Evolutionary conservation across 2,329 filamentous ascomycete genomes (phyloP), one percentile per base, ranked within the genome.

Genomic region (Neofusicoccum umdonicola): DNA sequence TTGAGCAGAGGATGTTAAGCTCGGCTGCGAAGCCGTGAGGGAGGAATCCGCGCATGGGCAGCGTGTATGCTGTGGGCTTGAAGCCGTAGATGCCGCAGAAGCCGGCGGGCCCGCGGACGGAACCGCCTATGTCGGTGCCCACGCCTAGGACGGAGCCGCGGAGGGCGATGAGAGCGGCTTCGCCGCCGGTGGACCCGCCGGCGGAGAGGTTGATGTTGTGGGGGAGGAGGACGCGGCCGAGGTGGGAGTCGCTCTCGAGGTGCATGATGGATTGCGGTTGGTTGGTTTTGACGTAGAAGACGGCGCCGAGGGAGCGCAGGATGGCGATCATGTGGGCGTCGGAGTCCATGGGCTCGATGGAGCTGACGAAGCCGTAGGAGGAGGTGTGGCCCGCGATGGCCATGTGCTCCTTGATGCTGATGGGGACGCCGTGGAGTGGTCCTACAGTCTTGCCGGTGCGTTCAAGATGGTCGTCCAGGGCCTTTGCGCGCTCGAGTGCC

Each of bases 301-400:
- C 78, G 3, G 79, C 79, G 0, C 84, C 84, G 1, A 81, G 81
- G 4, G 15, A 12, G 34, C 45, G 60, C 5, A 71, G 39, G 8
- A 79, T 67, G 12, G 72, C 69, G 22, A 71, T 67, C 52, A 69
- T 67, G 0, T 70, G 63, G 35, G 70, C 68, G 58, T 69, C 67
- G 1, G 68, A 66, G 39, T 71, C 65, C 12, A 73, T 66, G 0
- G 74, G 72, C 9, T 71, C 67, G 0, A 70, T 64, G 22, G 78
- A 67, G 1, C 74, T 75, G 1, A 86, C 82, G 67, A 88, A 88
- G 6, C 87, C 86, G 4, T 88, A 73, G 0, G 87, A 87, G 0
- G 82, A 82, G 62, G 88, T 84, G 3, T 81, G 71, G 1, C 84
- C 86, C 65, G 82, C 82, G 48, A 89, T 77, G 31, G 88, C 83